A percentile compares a stretch with the other conserved stretches of the same genome.
These are phyloP conservation scores for Corrigiola litoralis DNA, from an alignment of 179 eudicot species.

Conservation along the genomic window DNA sequence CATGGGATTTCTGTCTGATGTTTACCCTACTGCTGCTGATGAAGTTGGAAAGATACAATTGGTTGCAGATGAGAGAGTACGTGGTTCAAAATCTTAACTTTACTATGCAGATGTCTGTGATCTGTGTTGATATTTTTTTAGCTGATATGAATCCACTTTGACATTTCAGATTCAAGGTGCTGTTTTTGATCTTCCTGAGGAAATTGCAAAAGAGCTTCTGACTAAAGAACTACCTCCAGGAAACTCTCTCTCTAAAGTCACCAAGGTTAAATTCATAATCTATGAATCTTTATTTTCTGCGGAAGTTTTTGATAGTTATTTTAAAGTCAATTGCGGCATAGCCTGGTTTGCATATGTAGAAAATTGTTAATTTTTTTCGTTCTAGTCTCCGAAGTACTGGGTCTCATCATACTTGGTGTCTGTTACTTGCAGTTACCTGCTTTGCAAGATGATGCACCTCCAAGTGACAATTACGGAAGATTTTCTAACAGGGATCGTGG, in stretches of 20 bases:
- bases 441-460: slow-evolving; percentile 88
- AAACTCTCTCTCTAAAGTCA: slow-evolving; percentile 64
- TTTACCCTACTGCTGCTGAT: slow-evolving; percentile 82
- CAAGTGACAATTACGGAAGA: slow-evolving; percentile 75
- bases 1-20: slow-evolving; percentile 80
- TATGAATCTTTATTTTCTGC: not conserved
- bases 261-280: slow-evolving; percentile 44
- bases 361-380: not conserved
- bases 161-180: slow-evolving; percentile 77
- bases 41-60: slow-evolving; percentile 84
- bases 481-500: slow-evolving; percentile 63
- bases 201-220: slow-evolving; percentile 71
- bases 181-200: slow-evolving; percentile 97
- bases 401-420: slow-evolving; percentile 3
- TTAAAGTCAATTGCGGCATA: not conserved
- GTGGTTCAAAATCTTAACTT: not conserved
- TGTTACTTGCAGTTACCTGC: slow-evolving; percentile 73
- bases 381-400: not conserved
- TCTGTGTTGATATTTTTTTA: not conserved
- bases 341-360: not conserved
- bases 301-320: not conserved
- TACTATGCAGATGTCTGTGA: not conserved
- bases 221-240: slow-evolving; percentile 76
- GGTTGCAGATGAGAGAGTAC: slow-evolving; percentile 78
- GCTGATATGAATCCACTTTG: slow-evolving; percentile 6